Conservation (phyloP, 176 grass and related monocot genomes). For the Zoysia japonica region DNA sequence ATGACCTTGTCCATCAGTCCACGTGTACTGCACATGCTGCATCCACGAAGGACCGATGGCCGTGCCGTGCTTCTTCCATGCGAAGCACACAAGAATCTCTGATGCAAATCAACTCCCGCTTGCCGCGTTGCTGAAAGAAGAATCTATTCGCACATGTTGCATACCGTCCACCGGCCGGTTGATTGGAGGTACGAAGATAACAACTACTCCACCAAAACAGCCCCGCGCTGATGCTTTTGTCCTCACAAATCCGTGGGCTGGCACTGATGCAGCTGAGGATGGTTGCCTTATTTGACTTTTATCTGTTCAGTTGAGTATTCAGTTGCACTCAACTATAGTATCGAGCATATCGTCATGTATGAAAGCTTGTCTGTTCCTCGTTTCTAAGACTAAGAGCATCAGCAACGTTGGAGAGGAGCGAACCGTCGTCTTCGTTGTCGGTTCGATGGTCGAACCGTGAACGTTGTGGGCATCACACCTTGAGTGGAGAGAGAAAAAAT, state of each 20-base stretch:
- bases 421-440: too few species aligned
- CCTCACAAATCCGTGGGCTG: constrained; percentile 27
- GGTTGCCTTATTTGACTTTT: constrained; percentile 11
- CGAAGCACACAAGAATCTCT: not conserved
- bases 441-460: too few species aligned
- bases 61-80: constrained; percentile 9
- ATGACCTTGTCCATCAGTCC: not conserved
- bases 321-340: not conserved
- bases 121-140: constrained; percentile 24
- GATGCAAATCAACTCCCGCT: constrained; percentile 2
- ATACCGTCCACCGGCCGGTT: constrained; percentile 25
- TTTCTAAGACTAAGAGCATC: not conserved
- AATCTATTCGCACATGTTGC: not conserved
- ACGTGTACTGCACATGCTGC: not conserved
- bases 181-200: not conserved
- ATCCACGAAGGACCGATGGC: not conserved
- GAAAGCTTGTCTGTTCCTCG: not conserved
- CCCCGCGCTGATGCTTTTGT: constrained; percentile 21
- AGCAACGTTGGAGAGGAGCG: too few species aligned
- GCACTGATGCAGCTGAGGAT: not conserved
- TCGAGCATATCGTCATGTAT: not conserved
- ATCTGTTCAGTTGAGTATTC: not conserved
- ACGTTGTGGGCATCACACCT: too few species aligned
- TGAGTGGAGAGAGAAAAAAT: too few species aligned
- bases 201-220: constrained; percentile 22